Conservation (phyloP, 805 yeast genomes). For the Lipomyces sp. region DNA sequence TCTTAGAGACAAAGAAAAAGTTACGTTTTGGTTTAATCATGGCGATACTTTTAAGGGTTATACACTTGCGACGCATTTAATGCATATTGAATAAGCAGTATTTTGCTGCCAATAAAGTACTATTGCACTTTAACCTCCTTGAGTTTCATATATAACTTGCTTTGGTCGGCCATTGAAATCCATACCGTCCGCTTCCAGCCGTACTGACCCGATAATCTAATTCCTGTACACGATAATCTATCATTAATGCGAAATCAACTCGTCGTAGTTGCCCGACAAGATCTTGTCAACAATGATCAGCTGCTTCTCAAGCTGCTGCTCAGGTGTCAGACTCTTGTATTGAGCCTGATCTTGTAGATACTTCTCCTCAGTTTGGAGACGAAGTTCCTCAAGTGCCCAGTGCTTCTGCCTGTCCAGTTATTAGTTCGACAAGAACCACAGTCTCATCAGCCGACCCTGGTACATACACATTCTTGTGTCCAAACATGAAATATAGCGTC, state of each 20-base stretch:
- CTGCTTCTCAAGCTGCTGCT: slow-evolving; percentile 69
- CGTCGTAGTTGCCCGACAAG: slow-evolving; percentile 83
- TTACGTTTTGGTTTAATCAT: slow-evolving; percentile 73
- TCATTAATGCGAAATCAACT: slow-evolving; percentile 39
- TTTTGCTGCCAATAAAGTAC: neutral
- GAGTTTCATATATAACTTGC: neutral
- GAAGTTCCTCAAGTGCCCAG: slow-evolving; percentile 85
- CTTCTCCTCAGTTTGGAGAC: slow-evolving; percentile 74
- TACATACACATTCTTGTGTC: slow-evolving; percentile 52
- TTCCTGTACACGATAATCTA: neutral
- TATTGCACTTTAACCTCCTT: neutral
- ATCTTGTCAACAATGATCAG: slow-evolving; percentile 80
- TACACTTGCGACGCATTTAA: slow-evolving; percentile 5
- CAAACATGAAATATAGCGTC: slow-evolving; percentile 57
- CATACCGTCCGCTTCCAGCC: neutral
- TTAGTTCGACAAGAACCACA: neutral
- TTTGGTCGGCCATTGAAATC: neutral
- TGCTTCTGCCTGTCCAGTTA: slow-evolving; percentile 50
- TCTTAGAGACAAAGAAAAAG: neutral
- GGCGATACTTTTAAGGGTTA: neutral
- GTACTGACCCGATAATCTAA: neutral
- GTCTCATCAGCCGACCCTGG: neutral
- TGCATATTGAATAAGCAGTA: neutral
- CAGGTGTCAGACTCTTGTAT: slow-evolving; percentile 52
- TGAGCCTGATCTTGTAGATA: slow-evolving; percentile 58